Evolutionary conservation across 441 rosid genomes (phyloP).

Genomic region (Metrosideros polymorpha): DNA sequence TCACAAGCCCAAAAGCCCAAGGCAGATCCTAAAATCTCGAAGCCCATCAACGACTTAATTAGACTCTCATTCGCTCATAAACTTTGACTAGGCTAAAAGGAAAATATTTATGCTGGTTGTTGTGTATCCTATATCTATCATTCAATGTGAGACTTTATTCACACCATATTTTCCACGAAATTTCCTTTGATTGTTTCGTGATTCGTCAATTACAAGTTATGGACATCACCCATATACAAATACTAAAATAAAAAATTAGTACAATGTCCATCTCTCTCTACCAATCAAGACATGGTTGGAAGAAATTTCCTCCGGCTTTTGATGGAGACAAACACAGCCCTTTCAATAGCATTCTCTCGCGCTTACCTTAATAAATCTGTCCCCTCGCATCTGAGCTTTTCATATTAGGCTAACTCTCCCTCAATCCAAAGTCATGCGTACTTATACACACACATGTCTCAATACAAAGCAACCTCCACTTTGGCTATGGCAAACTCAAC

Average conservation of each 20-base stretch:
- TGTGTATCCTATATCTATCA: neutral
- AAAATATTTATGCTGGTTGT: neutral
- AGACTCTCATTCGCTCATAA: neutral
- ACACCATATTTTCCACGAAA: neutral
- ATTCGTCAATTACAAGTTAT: neutral
- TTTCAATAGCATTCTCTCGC: neutral
- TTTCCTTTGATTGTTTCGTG: neutral
- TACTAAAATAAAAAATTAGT: neutral
- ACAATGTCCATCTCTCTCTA: neutral
- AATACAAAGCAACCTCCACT: neutral
- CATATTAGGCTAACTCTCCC: neutral
- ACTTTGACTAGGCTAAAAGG: neutral
- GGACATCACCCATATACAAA: neutral
- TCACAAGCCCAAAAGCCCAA: neutral
- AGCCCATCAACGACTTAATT: neutral
- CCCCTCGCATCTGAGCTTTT: neutral
- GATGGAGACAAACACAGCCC: neutral
- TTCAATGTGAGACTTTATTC: neutral
- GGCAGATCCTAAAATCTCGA: neutral
- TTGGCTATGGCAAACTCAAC: neutral
- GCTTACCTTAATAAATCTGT: neutral
- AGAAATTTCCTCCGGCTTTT: neutral
- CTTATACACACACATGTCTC: neutral
- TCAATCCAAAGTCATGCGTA: neutral
- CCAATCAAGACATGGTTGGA: neutral